Evolutionary conservation across 2,329 filamentous ascomycete species (phyloP), one percentile per base, ranked within the genome.

Genomic region (Alternaria triticimaculans): DNA sequence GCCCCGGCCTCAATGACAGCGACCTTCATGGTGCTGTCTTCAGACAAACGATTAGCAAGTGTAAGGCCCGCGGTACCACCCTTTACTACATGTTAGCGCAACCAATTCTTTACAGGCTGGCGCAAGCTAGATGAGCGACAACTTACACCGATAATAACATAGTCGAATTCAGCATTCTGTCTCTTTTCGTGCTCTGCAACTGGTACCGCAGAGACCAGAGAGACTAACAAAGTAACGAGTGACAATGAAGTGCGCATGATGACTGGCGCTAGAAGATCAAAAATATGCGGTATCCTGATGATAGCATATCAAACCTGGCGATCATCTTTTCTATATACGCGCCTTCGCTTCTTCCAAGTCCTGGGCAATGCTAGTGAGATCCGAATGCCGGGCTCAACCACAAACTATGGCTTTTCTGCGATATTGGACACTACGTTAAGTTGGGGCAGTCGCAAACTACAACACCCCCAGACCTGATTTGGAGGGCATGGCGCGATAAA

Each of bases 1-100:
- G 18, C 60, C 4, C 73, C 72, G 1, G 72, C 72, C 58, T 75
- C 72, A n/a, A 75, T 53, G 3, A 74, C 54, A 21, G 71, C 71
- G n/a, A 75, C 70, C 28, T 43, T 25, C 8, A 43, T 41, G 28
- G 14, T n/a, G 10, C 55, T 26, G 20, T 49, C 55, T 43, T 58
- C 55, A 8, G 45, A 49, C 20, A 58, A 43, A 4, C 55, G 55
- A n/a, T 49, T 50, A 7, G 44, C 55, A 26, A 58, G 44, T 20
- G 55, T 50, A 41, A 49, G 44, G 28, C 55, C 55, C 9, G 45
- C 55, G 10, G 55, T 58, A 25, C 55, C 55, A 43, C 55, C 55
- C 51, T 55, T 30, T 43, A 18, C 21, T 26, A n/a, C 20, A 5
- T 43, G 5, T 55, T 26, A 55, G 51, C 51, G n/a, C 23, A 43